Evolutionary conservation across 805 yeast species (phyloP).

Genomic region (Yamadazyma insecticola): DNA sequence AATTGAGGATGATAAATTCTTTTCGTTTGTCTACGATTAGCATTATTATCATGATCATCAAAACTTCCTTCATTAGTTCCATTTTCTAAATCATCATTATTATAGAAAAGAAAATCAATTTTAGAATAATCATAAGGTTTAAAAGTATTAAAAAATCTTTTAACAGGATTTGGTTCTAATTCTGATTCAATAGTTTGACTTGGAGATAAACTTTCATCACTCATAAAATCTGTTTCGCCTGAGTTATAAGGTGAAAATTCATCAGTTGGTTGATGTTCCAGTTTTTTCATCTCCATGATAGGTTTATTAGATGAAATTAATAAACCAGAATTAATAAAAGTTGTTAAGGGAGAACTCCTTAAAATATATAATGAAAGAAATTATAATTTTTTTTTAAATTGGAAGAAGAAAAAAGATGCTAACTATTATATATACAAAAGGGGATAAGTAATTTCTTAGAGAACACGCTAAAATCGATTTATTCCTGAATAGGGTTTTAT

Average conservation of each 20-base stretch:
- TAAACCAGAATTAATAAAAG: no score
- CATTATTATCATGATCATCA: constrained; percentile 9
- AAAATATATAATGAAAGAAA: no score
- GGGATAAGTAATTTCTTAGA: no score
- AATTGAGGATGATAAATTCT: constrained; percentile 19
- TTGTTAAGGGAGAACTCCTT: no score
- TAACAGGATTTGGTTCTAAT: constrained; percentile 12
- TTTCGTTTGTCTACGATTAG: constrained; percentile 1
- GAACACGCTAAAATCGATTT: no score
- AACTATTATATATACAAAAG: no score
- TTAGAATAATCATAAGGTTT: constrained; percentile 24
- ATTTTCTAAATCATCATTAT: constrained; percentile 8
- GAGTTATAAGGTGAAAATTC: constrained; percentile 8
- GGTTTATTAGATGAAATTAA: no score
- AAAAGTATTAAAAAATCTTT: constrained; percentile 18
- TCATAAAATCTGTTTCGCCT: constrained; percentile 1
- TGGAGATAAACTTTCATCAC: constrained; percentile 1
- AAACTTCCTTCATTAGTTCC: neutral
- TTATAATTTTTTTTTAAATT: no score
- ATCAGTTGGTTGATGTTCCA: constrained; percentile 1
- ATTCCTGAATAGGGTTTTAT: no score
- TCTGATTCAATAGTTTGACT: constrained; percentile 5
- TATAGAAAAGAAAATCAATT: constrained; percentile 10
- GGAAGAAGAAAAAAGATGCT: no score
- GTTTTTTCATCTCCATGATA: constrained; percentile 4